These are phyloP conservation scores for Rutidosis leptorrhynchoides DNA, from an alignment of 129 eudicot species.

Conservation along the genomic window DNA sequence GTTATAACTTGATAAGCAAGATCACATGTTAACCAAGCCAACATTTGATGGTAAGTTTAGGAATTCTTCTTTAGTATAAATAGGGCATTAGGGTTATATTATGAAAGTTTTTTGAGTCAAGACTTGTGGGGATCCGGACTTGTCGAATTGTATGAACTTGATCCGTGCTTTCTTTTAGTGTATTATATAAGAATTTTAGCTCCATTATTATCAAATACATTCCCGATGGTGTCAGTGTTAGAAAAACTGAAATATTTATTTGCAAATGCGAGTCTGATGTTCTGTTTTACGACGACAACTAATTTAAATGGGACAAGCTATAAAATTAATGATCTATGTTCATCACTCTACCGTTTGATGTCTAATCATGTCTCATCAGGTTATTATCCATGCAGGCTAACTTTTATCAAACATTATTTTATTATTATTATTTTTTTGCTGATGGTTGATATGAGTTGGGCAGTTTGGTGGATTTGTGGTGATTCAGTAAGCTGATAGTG, in stretches of 20 bases:
- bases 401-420: not conserved
- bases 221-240: not conserved
- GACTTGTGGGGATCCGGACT: not conserved
- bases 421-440: too few species aligned
- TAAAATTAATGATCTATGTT: not conserved
- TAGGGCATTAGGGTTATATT: not conserved
- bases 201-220: not conserved
- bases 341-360: not conserved
- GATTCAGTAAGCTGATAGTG: constrained; percentile 1
- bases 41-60: not conserved
- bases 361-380: not conserved
- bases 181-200: not conserved
- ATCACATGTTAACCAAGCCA: not conserved
- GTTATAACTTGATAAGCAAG: not conserved
- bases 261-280: not conserved
- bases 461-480: not conserved
- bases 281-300: not conserved
- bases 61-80: not conserved
- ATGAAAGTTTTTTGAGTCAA: not conserved
- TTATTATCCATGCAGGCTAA: not conserved
- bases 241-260: not conserved
- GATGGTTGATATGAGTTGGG: not conserved
- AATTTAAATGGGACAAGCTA: not conserved
- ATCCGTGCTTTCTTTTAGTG: not conserved
- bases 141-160: not conserved